Evolutionary conservation across 768 basidiomycete species (phyloP), one percentile per base, ranked within the genome.

Genomic region (Obba rivulosa): DNA sequence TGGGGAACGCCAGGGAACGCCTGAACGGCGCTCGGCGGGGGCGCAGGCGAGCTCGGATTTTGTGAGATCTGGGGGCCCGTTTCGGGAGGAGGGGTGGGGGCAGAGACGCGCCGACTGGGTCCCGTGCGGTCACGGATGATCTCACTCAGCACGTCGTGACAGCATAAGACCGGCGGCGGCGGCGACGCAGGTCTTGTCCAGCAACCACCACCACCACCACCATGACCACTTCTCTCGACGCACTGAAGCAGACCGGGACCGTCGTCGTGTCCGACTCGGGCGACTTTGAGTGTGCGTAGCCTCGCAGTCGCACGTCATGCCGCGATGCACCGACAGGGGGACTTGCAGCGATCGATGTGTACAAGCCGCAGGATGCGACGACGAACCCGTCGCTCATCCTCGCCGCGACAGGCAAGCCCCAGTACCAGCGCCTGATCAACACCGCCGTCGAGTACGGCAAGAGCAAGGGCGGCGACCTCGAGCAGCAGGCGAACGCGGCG

Each of bases 331-430:
- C 64, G 55, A 49, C 49, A 46, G 28, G 13, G 13, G 55, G 54
- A 59, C 55, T 40, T 37, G 35, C 58, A 93, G 91, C 87, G 56
- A 96, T 97, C 76, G 92, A 85, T 72, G 84, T 78, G 53, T 97
- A 95, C 84, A 94, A 96, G 74, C 95, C 95, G 59, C 62, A 93
- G 84, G 95, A 97, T 75, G 95, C 95, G 18, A 98, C 96, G 39
- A 99, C 96, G 56, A 99, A 98, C 76, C 96, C 96, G 16, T 93
- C 91, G 28, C 69, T 93, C 66, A 92, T 98, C 66, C 76, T 99
- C 63, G 90, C 91, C 23, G 96, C 95, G 37, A 85, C 92, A 54
- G 86, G 86, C 74, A 92, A 97, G 69, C 67, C 88, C 23, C 80
- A 74, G n/a, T 98, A 99, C 68, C 73, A 80, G 52, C 79, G 76